Evolutionary conservation across 441 rosid species (phyloP), one percentile per base, ranked within the genome.

Genomic region (Dalechampia spathulata): DNA sequence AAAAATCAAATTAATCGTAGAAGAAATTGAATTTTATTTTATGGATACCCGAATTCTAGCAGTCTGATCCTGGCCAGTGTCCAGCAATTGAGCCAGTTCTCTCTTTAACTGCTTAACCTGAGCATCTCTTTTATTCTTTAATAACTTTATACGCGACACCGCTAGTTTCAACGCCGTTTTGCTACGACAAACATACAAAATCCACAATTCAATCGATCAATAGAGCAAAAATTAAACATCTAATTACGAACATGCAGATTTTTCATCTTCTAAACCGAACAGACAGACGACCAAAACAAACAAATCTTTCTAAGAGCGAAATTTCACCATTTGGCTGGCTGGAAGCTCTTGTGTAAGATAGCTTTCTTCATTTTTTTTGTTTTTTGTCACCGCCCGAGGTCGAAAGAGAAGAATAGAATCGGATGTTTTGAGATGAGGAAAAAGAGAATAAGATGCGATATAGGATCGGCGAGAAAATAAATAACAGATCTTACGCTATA

Each of bases 261-360:
- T 3, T 28, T 3, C 7, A 3, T 28, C 32, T 43, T 32, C 2
- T 41, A 9, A 2, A 52, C 1, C 15, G 5, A 23, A 14, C 7
- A 50, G 51, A 2, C 4, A 49, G 46, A 27, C 27, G 21, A 47
- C 0, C 2, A 28, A 9, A 2, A 43, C 38, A 23, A n/a, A 15
- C 22, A 14, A 17, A 1, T 28, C 3, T 28, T 7, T 28, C 21
- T 2, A 10, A 19, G 15, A 13, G 15, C 15, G 13, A 39, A 28
- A 54, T 7, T 30, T 72, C 68, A 88, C 96, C 98, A 92, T 78
- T 92, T 86, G 0, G 94, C 89, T 16, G 96, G 82, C 83, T 92
- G 88, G 75, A 88, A 92, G 75, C 94, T 83, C 74, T 72, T 74
- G 58, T 81, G 83, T 39, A 86, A 83, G 71, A 81, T 80, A 30